Evolutionary conservation across 2,329 filamentous ascomycete genomes (phyloP).

Genomic region (Aspergillus ustus): DNA sequence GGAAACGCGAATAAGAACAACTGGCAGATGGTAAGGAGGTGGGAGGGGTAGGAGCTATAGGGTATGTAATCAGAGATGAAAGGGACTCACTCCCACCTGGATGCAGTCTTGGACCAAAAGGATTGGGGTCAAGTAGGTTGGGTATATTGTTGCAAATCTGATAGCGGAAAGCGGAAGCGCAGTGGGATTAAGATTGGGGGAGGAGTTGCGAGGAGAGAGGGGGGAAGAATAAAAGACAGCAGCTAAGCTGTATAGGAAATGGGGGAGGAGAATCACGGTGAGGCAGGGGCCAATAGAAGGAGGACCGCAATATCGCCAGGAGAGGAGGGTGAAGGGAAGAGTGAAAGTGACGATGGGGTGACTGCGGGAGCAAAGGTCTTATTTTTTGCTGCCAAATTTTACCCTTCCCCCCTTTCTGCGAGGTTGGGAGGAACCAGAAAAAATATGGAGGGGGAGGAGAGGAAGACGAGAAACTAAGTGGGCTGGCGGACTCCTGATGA

Average conservation of each 20-base stretch:
- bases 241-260: conserved; percentile 7
- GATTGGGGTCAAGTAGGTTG: conserved; percentile 8
- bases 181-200: background rate
- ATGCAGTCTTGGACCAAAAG: conserved; percentile 6
- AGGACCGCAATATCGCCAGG: conserved; percentile 6
- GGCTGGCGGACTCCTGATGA: conserved; percentile 21
- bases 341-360: background rate
- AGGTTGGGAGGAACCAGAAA: conserved; percentile 24
- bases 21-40: conserved; percentile 8
- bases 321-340: background rate
- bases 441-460: conserved; percentile 19
- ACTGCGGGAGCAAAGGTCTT: conserved; percentile 11
- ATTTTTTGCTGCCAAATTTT: conserved; percentile 5
- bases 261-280: conserved; percentile 7
- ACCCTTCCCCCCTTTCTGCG: conserved; percentile 14
- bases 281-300: conserved; percentile 3
- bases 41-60: conserved; percentile 21
- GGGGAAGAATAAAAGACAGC: conserved; percentile 1
- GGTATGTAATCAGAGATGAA: conserved; percentile 15
- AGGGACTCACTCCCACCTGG: conserved; percentile 23
- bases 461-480: conserved; percentile 23
- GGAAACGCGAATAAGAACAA: background rate
- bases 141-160: conserved; percentile 10
- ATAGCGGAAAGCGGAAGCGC: background rate
- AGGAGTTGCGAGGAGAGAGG: background rate